Conservation (phyloP, 768 basidiomycete species). For the Russula sp. region DNA sequence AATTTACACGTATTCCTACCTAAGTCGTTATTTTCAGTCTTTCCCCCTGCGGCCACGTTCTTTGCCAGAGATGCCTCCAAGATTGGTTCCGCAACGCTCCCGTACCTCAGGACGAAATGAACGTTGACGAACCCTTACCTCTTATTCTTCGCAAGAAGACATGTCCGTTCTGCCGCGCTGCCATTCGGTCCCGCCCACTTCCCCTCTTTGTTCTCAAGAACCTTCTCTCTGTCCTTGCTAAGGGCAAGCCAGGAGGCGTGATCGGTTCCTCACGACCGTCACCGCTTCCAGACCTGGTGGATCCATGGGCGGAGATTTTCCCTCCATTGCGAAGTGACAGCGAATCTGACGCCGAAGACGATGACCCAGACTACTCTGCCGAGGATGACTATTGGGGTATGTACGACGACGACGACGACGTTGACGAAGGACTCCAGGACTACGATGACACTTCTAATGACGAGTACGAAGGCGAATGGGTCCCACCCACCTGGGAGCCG, state of each 20-base stretch:
- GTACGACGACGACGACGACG: conserved; percentile 27
- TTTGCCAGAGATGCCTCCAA: conserved; percentile 66
- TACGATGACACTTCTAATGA: conserved; percentile 34
- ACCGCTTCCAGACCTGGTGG: conserved; percentile 37
- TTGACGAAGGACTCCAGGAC: conserved; percentile 27
- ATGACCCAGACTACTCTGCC: conserved; percentile 26
- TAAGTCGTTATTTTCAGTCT: conserved; percentile 37
- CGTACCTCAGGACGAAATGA: conserved; percentile 40
- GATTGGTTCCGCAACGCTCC: conserved; percentile 76
- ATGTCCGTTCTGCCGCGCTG: conserved; percentile 65
- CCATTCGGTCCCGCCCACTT: conserved; percentile 51
- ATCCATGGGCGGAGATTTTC: conserved; percentile 74
- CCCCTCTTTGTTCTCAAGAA: conserved; percentile 66
- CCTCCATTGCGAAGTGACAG: conserved; percentile 32
- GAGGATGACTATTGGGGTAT: conserved; percentile 27
- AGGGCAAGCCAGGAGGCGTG: conserved; percentile 32
- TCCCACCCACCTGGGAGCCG: conserved; percentile 53
- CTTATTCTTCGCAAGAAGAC: conserved; percentile 57
- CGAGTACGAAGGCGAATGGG: conserved; percentile 39
- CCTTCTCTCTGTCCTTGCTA: conserved; percentile 44
- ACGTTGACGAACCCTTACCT: conserved; percentile 38
- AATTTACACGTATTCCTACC: conserved; percentile 7
- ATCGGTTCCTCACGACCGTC: conserved; percentile 26
- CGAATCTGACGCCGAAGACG: conserved; percentile 31
- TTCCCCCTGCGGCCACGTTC: conserved; percentile 72